Evolutionary conservation across 805 yeast genomes (phyloP).

Genomic region (Maudiozyma pseudohumilis): DNA sequence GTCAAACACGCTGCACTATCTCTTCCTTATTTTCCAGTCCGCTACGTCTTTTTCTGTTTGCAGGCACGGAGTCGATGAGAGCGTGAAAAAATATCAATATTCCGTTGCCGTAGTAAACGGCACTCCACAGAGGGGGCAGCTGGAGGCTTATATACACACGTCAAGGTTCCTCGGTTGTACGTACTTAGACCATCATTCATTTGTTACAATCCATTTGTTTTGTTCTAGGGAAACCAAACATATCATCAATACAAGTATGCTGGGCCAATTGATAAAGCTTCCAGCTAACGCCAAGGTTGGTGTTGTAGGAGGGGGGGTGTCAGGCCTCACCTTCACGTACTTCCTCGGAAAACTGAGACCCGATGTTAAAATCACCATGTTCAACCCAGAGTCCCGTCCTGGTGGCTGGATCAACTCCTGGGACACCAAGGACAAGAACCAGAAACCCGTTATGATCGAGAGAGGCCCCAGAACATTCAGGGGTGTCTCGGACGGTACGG

Average conservation of each 20-base stretch:
- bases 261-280: constrained; percentile 12
- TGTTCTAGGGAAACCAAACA: no score
- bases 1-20: no score
- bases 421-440: constrained; percentile 25
- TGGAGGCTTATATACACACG: no score
- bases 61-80: background rate
- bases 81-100: no score
- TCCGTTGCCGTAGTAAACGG: no score
- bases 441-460: constrained; percentile 39
- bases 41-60: background rate
- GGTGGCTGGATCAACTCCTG: constrained; percentile 79
- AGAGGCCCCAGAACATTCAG: constrained; percentile 88
- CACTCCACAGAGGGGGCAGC: no score
- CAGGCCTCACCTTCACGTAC: constrained; percentile 70
- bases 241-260: constrained; percentile 7
- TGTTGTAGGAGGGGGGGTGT: constrained; percentile 80
- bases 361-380: constrained; percentile 53
- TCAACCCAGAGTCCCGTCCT: constrained; percentile 42
- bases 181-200: no score
- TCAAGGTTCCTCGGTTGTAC: no score
- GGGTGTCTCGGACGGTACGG: constrained; percentile 72
- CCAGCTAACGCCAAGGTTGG: constrained; percentile 40
- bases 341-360: constrained; percentile 67
- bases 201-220: no score
- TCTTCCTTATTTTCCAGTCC: no score